Evolutionary conservation across 305 asterid species (phyloP).

Genomic region (Fraxinus paxiana): DNA sequence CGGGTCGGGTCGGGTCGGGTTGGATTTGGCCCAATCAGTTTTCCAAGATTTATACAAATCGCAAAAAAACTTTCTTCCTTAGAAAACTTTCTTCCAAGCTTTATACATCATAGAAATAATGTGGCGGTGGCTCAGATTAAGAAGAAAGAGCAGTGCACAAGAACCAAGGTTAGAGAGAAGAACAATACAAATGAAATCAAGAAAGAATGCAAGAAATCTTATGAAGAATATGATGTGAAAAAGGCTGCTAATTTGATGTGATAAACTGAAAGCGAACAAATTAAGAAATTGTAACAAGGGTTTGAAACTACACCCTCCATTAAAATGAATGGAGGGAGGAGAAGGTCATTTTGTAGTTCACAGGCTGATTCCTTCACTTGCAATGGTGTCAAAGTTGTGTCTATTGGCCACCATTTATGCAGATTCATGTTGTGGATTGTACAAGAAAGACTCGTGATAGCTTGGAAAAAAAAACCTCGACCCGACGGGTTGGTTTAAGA

Average conservation of each 20-base stretch:
- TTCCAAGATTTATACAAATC: constrained; percentile 43
- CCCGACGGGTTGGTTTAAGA: too few species aligned
- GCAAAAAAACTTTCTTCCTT: constrained; percentile 28
- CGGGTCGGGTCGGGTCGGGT: too few species aligned
- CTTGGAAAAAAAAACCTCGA: too few species aligned
- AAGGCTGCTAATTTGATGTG: constrained; percentile 24
- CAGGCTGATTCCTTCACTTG: constrained; percentile 54
- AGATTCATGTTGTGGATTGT: too few species aligned
- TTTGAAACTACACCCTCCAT: constrained; percentile 29
- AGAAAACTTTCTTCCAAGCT: constrained; percentile 17
- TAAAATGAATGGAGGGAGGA: constrained; percentile 39
- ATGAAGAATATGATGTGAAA: constrained; percentile 18
- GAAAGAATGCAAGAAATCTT: constrained; percentile 30
- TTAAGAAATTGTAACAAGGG: constrained; percentile 29
- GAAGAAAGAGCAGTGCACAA: constrained; percentile 27
- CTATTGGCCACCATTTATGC: too few species aligned
- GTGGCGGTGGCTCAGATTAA: constrained; percentile 9
- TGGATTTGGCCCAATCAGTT: constrained; percentile 36
- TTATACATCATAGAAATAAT: constrained; percentile 35
- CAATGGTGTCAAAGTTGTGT: neutral
- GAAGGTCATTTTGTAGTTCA: constrained; percentile 65
- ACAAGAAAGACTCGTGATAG: too few species aligned
- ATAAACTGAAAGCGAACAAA: constrained; percentile 19
- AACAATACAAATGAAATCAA: constrained; percentile 13
- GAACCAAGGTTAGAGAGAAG: constrained; percentile 34